phyloP scores from a whole-genome alignment of 2,329 filamentous ascomycete species.

The Helotiales sp. region DNA sequence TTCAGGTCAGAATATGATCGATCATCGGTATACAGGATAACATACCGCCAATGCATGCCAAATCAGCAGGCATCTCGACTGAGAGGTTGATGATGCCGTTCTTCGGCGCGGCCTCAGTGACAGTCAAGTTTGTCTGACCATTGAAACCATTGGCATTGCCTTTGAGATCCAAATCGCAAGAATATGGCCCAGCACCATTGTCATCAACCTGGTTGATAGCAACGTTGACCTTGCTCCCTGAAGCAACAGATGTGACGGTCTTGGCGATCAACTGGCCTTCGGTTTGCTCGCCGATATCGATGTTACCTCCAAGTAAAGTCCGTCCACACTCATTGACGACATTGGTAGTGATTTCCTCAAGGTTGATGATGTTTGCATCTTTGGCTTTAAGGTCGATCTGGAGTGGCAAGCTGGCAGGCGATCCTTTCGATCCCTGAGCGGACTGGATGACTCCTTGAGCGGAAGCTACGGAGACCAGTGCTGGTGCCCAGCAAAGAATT shows the following conservation, averaged over 20 bases:
- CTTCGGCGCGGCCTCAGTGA: constrained; percentile 61
- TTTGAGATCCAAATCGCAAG: constrained; percentile 57
- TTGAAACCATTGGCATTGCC: constrained; percentile 45
- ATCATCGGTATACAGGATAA: constrained; percentile 8
- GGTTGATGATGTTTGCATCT: constrained; percentile 66
- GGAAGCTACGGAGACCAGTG: constrained; percentile 45
- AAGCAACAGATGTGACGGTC: constrained; percentile 48
- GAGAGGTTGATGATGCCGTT: constrained; percentile 65
- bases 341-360: constrained; percentile 57
- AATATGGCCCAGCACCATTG: constrained; percentile 59
- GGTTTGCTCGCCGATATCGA: constrained; percentile 62
- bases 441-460: constrained; percentile 53
- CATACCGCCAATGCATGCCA: constrained; percentile 58
- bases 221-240: constrained; percentile 6
- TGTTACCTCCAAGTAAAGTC: constrained; percentile 64
- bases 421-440: constrained; percentile 67
- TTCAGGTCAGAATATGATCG: not conserved
- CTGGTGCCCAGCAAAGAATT: constrained; percentile 34
- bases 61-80: constrained; percentile 55
- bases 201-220: constrained; percentile 57
- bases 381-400: constrained; percentile 42
- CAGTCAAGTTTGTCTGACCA: constrained; percentile 50
- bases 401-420: constrained; percentile 18
- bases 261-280: constrained; percentile 54
- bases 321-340: constrained; percentile 66